Percentiles rank a stretch among this genome's conserved stretches.
Evolutionary conservation across 2,329 filamentous ascomycete genomes (phyloP).

Genomic region (Fusarium transvaalense): DNA sequence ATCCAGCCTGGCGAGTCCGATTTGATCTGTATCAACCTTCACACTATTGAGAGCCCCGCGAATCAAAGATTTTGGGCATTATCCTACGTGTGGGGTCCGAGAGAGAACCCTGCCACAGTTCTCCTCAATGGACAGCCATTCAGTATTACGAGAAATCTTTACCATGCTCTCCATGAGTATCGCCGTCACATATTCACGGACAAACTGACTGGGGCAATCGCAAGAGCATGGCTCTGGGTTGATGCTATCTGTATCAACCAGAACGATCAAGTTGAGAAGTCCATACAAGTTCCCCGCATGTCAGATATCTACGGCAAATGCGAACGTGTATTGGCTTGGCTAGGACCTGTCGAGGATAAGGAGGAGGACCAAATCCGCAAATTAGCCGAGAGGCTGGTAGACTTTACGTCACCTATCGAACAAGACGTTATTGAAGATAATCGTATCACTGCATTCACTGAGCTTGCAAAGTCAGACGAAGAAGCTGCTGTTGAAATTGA

Average conservation of each 20-base stretch:
- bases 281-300: conserved; percentile 26
- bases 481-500: background rate
- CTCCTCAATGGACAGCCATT: background rate
- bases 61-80: conserved; percentile 15
- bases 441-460: background rate
- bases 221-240: background rate
- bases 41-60: background rate
- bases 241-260: conserved; percentile 35
- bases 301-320: conserved; percentile 31
- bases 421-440: accelerated
- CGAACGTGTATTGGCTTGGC: conserved; percentile 26
- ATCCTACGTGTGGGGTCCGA: conserved; percentile 28
- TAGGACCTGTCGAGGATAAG: background rate
- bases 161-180: conserved; percentile 22
- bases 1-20: accelerated
- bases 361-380: background rate
- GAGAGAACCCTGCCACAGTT: background rate
- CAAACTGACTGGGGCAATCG: accelerated
- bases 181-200: accelerated
- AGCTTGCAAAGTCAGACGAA: accelerated
- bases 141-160: conserved; percentile 4
- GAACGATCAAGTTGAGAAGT: conserved; percentile 16
- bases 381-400: background rate
- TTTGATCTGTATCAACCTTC: accelerated
- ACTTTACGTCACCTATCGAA: background rate